phyloP scores from a whole-genome alignment of 2,329 filamentous ascomycete genomes.

The Pseudonectria foliicola region DNA sequence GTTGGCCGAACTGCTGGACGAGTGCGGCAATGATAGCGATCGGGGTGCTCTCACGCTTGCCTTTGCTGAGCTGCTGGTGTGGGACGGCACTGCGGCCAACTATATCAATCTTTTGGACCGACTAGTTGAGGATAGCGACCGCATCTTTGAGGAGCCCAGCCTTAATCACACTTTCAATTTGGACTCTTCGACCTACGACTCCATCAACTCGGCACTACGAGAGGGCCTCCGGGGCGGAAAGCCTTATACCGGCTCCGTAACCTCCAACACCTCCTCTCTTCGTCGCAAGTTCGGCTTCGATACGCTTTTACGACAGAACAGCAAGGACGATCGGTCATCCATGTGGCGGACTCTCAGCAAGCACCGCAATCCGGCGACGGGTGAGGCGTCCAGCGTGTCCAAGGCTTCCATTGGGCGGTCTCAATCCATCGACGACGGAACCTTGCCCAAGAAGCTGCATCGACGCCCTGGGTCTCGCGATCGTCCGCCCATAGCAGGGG shows the following conservation, averaged over 20 bases:
- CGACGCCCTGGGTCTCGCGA: constrained; percentile 51
- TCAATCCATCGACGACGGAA: constrained; percentile 67
- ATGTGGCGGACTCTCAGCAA: constrained; percentile 89
- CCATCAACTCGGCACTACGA: constrained; percentile 49
- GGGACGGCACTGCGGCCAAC: constrained; percentile 67
- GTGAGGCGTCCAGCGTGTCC: constrained; percentile 57
- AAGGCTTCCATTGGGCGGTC: constrained; percentile 62
- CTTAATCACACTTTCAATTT: constrained; percentile 33
- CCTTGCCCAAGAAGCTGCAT: constrained; percentile 31
- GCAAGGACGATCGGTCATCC: constrained; percentile 68
- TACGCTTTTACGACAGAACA: constrained; percentile 68
- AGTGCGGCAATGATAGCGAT: constrained; percentile 85
- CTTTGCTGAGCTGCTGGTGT: constrained; percentile 80
- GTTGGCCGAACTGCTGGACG: constrained; percentile 79
- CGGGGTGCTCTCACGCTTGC: constrained; percentile 79
- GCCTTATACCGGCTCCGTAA: constrained; percentile 65
- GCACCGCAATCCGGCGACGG: constrained; percentile 54
- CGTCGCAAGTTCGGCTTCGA: constrained; percentile 79
- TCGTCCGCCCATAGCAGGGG: constrained; percentile 52
- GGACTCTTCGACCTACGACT: constrained; percentile 45
- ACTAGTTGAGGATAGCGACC: constrained; percentile 81
- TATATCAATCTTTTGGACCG: constrained; percentile 86
- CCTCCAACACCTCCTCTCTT: constrained; percentile 80
- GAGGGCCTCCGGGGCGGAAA: constrained; percentile 49
- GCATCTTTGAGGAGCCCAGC: constrained; percentile 66